Conservation (phyloP, 2,329 filamentous ascomycete species). For the Alternaria brassicae region DNA sequence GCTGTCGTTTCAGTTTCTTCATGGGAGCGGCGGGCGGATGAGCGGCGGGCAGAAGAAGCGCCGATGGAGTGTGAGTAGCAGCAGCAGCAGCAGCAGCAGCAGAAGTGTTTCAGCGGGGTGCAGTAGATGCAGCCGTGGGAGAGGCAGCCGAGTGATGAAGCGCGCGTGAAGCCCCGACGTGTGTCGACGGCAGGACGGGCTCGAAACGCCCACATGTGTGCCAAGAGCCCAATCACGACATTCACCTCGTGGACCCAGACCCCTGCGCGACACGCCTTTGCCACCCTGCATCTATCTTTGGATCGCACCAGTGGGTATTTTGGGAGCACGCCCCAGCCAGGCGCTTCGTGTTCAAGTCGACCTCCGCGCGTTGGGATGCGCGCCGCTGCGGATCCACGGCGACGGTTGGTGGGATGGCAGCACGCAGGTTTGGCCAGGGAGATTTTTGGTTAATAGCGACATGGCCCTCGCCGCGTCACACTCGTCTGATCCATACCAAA, state of each 20-base stretch:
- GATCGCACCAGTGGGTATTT: constrained; percentile 13
- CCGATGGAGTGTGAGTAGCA: not conserved
- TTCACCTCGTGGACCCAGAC: too few species aligned
- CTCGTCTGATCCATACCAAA: too few species aligned
- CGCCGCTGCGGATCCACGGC: constrained; percentile 6
- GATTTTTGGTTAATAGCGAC: constrained; percentile 15
- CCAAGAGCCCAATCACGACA: constrained; percentile 5
- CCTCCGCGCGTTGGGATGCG: constrained; percentile 13
- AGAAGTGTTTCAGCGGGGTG: constrained; percentile 10
- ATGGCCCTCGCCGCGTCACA: constrained; percentile 1
- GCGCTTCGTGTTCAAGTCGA: constrained; percentile 15
- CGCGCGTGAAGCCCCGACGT: constrained; percentile 11
- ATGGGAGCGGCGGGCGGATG: constrained; percentile 5
- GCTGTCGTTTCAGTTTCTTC: constrained; percentile 36
- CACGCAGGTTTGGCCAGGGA: not conserved
- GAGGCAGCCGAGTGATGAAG: not conserved
- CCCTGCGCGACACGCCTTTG: constrained; percentile 2
- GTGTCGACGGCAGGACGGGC: constrained; percentile 4
- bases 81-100: constrained; percentile 1
- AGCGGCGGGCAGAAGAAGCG: not conserved
- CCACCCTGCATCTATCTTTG: constrained; percentile 20
- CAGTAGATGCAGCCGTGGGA: constrained; percentile 9
- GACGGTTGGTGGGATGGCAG: constrained; percentile 3
- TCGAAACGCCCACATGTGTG: not conserved
- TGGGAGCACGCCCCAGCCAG: constrained; percentile 15